Base-by-base conservation (phyloP, 2,329 filamentous ascomycete genomes). In the Sordariomycetes sp. region DNA sequence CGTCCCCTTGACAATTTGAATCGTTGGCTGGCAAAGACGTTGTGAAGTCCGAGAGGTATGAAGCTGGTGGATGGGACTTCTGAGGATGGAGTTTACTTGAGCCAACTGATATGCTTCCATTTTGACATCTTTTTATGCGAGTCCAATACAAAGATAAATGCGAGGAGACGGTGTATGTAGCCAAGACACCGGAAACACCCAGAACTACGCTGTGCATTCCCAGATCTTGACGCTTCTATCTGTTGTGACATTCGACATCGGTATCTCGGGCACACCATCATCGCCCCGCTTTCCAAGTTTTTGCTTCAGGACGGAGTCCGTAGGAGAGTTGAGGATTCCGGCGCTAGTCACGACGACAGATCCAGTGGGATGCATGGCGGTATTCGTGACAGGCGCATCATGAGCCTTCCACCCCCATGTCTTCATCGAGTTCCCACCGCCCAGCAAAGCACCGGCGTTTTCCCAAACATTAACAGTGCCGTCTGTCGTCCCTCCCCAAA, bases 381-480 rank as follows among this genome's bases (percentile, higher is more conserved):
- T 70, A 50, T 74, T 76, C 10, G 77, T 77, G 0, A 82, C 69
- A 0, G 78, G 73, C 1, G 75, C 71, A 5, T 65, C 64, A 58
- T 79, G 74, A 0, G 73, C 73, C 22, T 69, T 62, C 75, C 78
- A 82, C n/a, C 65, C 64, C 78, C 79, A 82, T 0, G 71, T 67
- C 3, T 74, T 72, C 28, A 69, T 64, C 24, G 72, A 64, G 7
- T 70, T 68, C n/a, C 12, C 45, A 17, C 79, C 80, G 52, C 71
- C 73, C 2, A 60, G 62, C 45, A 48, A 20, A 65, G 68, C 34
- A 28, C 81, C 81, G 0, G 83, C 76, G 12, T 72, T 72, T 51
- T 85, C 78, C 77, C 80, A 86, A 7, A 84, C 75, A 52, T 72
- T 72, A n/a, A 83, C 76, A 2, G 68, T 64, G 1, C 83, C 82